Conservation (phyloP, 2,329 filamentous ascomycete species). For the Fusarium sp. region DNA sequence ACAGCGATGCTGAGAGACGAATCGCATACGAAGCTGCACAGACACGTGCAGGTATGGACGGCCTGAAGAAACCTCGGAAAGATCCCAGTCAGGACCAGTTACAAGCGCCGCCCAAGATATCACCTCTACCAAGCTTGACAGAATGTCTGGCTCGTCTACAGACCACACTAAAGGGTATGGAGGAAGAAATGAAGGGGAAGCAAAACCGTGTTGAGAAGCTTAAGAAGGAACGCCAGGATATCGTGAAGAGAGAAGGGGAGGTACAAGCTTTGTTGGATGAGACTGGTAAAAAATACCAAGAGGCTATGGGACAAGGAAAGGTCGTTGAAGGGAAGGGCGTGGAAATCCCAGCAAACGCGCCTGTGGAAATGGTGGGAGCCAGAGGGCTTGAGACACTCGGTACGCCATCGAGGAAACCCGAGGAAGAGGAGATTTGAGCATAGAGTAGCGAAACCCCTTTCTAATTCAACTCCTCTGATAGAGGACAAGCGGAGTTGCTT, state of each 20-base stretch:
- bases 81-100: constrained; percentile 51
- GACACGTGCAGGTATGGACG: constrained; percentile 86
- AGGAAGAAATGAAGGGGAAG: constrained; percentile 68
- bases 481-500: background rate
- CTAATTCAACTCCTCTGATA: background rate
- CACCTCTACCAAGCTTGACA: constrained; percentile 77
- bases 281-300: constrained; percentile 72
- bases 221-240: constrained; percentile 72
- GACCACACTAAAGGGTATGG: constrained; percentile 68
- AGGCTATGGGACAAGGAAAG: constrained; percentile 50
- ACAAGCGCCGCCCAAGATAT: constrained; percentile 76
- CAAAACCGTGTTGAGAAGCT: constrained; percentile 71
- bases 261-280: constrained; percentile 84
- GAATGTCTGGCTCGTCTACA: constrained; percentile 73
- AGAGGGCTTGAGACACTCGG: constrained; percentile 51
- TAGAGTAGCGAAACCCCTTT: background rate
- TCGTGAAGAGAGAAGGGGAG: constrained; percentile 76
- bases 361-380: constrained; percentile 42
- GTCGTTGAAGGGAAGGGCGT: constrained; percentile 33
- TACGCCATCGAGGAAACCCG: constrained; percentile 39
- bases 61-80: constrained; percentile 59
- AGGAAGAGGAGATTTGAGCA: constrained; percentile 30
- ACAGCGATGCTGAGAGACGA: constrained; percentile 75
- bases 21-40: constrained; percentile 90
- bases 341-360: constrained; percentile 21